Base-by-base conservation (phyloP, 148 eudicot genomes). In the Camellia granthamiana region DNA sequence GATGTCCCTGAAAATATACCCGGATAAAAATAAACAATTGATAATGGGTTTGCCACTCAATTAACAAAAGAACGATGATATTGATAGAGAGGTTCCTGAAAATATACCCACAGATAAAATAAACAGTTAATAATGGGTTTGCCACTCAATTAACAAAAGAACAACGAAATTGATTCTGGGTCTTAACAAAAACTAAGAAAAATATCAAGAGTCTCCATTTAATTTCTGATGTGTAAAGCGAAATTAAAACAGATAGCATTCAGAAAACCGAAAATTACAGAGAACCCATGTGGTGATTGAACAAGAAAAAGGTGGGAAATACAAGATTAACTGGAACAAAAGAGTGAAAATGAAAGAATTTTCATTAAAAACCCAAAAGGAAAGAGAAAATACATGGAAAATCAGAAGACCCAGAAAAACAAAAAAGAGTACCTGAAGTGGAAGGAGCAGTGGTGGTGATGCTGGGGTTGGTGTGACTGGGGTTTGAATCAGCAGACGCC, bases 1-100 rank as follows among this genome's bases (percentile, higher is more conserved):
- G 91, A 86, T 51, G 83, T 83, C 62, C 91, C 94, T 91, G 82
- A 41, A 69, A 3, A 69, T 19, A 59, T 11, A 38, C 8, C 83
- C 67, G 43, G 30, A 73, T 18, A 23, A 72, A 65, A 80, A 46
- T 43, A 14, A 72, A 15, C 14, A 18, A 30, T 56, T 23, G 19
- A 62, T 30, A 47, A 14, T 44, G 8, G 9, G 43, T 11, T 44
- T 67, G 23, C 11, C 7, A 15, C 65, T 42, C 65, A 47, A 76
- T 47, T 44, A 19, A 19, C 16, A 13, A 15, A 51, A 23, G 30
- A 23, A 23, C 30, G 0, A 23, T 23, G 30, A 23, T 23, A 0
- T 23, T 23, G 30, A 23, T 23, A 23, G 30, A 3, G 91, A 86
- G 44, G 83, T 83, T 66, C 91, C 94, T 91, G 82, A 41, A 69